Conservation (phyloP, 441 rosid species). For the Eutrema salsugineum region DNA sequence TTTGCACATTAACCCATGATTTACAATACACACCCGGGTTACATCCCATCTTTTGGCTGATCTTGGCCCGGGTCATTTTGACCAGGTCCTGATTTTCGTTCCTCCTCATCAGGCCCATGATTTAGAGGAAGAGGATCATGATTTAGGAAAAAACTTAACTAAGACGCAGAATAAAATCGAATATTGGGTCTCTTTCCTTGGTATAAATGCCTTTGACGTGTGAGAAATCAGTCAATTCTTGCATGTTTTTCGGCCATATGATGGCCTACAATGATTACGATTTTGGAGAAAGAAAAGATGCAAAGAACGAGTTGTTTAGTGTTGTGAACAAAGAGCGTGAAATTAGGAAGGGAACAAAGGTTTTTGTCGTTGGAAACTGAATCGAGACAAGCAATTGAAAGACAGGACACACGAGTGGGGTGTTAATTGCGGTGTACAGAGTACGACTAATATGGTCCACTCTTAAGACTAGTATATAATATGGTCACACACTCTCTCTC, state of each 20-base stretch:
- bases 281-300: background rate
- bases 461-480: slow-evolving; percentile 4
- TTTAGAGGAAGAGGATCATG: background rate
- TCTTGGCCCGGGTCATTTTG: background rate
- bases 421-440: slow-evolving; percentile 24
- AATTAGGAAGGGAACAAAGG: slow-evolving; percentile 16
- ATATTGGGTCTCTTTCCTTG: background rate
- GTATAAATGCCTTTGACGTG: background rate
- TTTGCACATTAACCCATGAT: background rate
- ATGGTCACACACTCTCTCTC: background rate
- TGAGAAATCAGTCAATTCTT: background rate
- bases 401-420: slow-evolving; percentile 39
- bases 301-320: background rate
- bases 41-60: background rate
- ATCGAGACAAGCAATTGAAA: slow-evolving; percentile 25
- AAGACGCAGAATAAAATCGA: background rate
- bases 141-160: background rate
- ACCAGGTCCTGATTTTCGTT: background rate
- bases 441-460: slow-evolving; percentile 18
- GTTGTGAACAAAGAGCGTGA: slow-evolving; percentile 25
- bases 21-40: background rate
- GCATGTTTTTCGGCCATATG: background rate
- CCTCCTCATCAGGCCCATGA: background rate
- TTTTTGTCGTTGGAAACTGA: slow-evolving; percentile 25
- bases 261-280: slow-evolving; percentile 12